Evolutionary conservation across 1,284 basidiomycete genomes (phyloP).

Genomic region (Puccinia polysora): DNA sequence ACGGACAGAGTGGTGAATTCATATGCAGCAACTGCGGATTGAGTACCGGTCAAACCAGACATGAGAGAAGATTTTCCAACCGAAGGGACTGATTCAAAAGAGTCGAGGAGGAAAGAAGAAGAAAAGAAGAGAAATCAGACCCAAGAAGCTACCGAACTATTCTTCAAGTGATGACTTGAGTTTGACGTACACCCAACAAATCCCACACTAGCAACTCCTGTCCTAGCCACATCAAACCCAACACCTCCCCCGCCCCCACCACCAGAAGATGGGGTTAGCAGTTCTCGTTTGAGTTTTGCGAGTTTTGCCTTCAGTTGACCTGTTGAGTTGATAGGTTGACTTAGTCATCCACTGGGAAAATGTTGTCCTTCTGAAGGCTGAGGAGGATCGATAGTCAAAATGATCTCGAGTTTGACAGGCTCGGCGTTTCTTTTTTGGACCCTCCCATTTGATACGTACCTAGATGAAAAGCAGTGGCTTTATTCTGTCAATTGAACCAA

Average conservation of each 20-base stretch:
- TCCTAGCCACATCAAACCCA: slow-evolving; percentile 83
- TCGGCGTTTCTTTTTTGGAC: too few relatives aligned
- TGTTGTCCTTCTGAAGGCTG: too few relatives aligned
- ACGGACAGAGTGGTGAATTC: slow-evolving; percentile 75
- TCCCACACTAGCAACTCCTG: slow-evolving; percentile 90
- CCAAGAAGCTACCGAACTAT: slow-evolving; percentile 8
- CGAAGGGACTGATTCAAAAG: slow-evolving; percentile 54
- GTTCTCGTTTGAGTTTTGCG: slow-evolving; percentile 90
- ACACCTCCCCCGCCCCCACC: slow-evolving; percentile 81
- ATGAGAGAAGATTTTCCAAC: slow-evolving; percentile 81
- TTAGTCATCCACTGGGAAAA: too few relatives aligned
- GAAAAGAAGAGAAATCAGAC: slow-evolving; percentile 26
- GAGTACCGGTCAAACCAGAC: slow-evolving; percentile 96
- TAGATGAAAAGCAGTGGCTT: slow-evolving; percentile 59
- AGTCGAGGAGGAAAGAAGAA: slow-evolving; percentile 47
- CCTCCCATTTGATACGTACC: not conserved
- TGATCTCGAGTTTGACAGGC: too few relatives aligned
- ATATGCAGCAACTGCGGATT: slow-evolving; percentile 95
- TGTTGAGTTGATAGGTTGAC: not conserved
- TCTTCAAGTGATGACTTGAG: not conserved
- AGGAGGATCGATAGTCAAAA: too few relatives aligned
- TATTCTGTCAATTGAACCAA: slow-evolving; percentile 80
- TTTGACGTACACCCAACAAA: slow-evolving; percentile 62
- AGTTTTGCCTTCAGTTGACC: slow-evolving; percentile 69
- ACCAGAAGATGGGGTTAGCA: slow-evolving; percentile 72